Base-by-base conservation (phyloP, 441 rosid genomes). In the Francoa sonchifolia region DNA sequence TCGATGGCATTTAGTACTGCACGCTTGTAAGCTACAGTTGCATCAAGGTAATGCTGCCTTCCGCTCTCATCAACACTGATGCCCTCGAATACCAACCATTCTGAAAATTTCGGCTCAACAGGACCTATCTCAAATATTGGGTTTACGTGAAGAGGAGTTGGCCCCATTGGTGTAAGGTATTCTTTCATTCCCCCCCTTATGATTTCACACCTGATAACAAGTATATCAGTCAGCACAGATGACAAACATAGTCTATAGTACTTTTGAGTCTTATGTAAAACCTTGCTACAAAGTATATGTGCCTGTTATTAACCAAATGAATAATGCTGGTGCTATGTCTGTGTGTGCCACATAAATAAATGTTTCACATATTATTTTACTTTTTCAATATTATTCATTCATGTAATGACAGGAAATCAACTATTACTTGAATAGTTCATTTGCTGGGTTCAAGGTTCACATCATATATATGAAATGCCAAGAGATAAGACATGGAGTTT, bases 101-200 rank as follows among this genome's bases (percentile, higher is more conserved):
- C 96, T 1, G 96, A 76, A 67, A 90, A 90, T 70, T 89, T 76
- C 0, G 96, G 98, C 63, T 90, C 94, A 3, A 85, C 58, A 2
- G 98, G 98, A 0, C 98, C 98, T 33, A 74, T 79, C 67, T 85
- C 96, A 11, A 82, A 89, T 38, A 85, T 79, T 0, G 94, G 98
- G 32, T 77, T 89, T 19, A 84, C 97, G 8, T 81, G 95, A 43
- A 89, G 96, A 51, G 65, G 69, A 14, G 82, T 85, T 0, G 96
- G 96, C 34, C 98, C 96, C 94, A 89, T 84, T 58, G 94, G 96
- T 18, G 94, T 82, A 41, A 89, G 98, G 76, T 82, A 85, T 72
- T 85, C 89, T 26, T 77, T 66, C 94, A 88, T 81, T 22, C 97
- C 94, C 0, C 73, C 85, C 22, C 86, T 69, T 59, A 89, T 68